Evolutionary conservation across 2,329 filamentous ascomycete genomes (phyloP).

Genomic region (Pseudocercospora fuligena): DNA sequence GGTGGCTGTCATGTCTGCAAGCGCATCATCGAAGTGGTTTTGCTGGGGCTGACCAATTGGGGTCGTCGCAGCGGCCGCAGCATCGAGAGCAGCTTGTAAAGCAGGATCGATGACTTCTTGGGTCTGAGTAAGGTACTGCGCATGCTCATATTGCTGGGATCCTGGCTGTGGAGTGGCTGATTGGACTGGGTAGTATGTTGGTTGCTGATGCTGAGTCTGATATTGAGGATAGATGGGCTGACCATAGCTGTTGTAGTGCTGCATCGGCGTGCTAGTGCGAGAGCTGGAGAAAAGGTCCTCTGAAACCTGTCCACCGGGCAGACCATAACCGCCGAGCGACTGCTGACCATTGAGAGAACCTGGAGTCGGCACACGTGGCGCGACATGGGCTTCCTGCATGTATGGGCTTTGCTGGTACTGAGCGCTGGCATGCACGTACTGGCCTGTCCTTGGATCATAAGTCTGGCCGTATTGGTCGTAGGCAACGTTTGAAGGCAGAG

Average conservation of each 20-base stretch:
- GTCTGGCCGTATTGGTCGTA: slow-evolving; percentile 35
- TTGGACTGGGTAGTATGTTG: slow-evolving; percentile 26
- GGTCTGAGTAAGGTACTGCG: slow-evolving; percentile 39
- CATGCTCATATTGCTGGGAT: slow-evolving; percentile 38
- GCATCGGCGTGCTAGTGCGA: slow-evolving; percentile 38
- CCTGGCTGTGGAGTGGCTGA: slow-evolving; percentile 27
- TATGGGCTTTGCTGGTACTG: slow-evolving; percentile 35
- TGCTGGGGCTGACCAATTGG: slow-evolving; percentile 21
- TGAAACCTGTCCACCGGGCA: slow-evolving; percentile 37
- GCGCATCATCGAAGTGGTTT: slow-evolving; percentile 38
- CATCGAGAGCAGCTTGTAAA: slow-evolving; percentile 33
- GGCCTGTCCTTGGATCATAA: slow-evolving; percentile 37
- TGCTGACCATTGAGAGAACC: slow-evolving; percentile 33
- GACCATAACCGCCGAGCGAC: slow-evolving; percentile 38
- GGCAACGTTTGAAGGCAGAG: slow-evolving; percentile 38
- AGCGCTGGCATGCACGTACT: slow-evolving; percentile 33
- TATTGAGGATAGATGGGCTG: slow-evolving; percentile 35
- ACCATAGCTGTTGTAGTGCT: slow-evolving; percentile 34
- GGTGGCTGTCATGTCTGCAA: slow-evolving; percentile 33
- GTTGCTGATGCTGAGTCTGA: slow-evolving; percentile 28
- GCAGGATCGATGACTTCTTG: slow-evolving; percentile 39
- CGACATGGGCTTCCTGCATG: slow-evolving; percentile 35
- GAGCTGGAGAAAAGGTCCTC: slow-evolving; percentile 38
- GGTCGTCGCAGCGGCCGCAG: slow-evolving; percentile 19
- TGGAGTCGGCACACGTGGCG: slow-evolving; percentile 35